Evolutionary conservation across 2,329 filamentous ascomycete genomes (phyloP).

Genomic region (Tolypocladium endophyticum): DNA sequence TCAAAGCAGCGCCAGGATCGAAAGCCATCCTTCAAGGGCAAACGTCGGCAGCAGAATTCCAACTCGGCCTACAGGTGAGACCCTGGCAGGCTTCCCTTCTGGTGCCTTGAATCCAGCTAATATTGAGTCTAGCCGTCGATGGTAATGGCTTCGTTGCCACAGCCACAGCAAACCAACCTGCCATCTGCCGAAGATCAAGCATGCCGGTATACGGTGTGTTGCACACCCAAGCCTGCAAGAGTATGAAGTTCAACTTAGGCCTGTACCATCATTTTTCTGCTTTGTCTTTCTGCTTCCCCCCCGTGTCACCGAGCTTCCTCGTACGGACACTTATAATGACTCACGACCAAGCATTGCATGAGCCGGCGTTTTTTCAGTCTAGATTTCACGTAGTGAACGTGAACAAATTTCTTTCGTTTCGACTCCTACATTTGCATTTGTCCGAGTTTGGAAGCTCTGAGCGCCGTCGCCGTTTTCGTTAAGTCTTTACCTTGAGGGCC

Average conservation of each 20-base stretch:
- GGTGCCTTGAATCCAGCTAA: background rate
- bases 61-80: slow-evolving; percentile 28
- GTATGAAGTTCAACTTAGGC: background rate
- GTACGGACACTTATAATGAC: slow-evolving; percentile 8
- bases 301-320: background rate
- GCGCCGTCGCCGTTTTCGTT: background rate
- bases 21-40: slow-evolving; percentile 10
- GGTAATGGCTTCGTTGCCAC: slow-evolving; percentile 11
- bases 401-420: background rate
- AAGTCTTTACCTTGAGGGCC: background rate
- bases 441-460: background rate
- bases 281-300: background rate
- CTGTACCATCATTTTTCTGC: no score
- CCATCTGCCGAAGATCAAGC: background rate
- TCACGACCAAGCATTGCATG: slow-evolving; percentile 17
- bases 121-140: slow-evolving; percentile 19
- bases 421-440: background rate
- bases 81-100: background rate
- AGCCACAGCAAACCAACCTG: background rate
- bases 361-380: slow-evolving; percentile 13
- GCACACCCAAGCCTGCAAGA: background rate
- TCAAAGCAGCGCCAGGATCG: slow-evolving; percentile 10
- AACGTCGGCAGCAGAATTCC: slow-evolving; percentile 21
- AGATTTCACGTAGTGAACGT: slow-evolving; percentile 23
- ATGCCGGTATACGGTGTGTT: background rate